Base-by-base conservation (phyloP, 1,284 basidiomycete genomes). In the Trichosporon faecale region DNA sequence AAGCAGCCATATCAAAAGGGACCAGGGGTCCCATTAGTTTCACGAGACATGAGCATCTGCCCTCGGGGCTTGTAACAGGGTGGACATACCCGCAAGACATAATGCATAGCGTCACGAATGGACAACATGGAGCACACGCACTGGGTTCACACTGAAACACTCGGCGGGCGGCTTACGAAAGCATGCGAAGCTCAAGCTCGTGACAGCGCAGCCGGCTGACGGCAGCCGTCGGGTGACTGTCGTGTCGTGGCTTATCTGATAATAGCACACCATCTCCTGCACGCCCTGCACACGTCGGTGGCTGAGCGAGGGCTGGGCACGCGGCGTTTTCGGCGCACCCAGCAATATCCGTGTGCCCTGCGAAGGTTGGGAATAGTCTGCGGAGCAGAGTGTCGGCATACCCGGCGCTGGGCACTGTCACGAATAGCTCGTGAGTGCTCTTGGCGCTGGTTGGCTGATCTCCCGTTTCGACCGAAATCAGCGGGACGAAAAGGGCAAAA, bases 181-280 rank as follows among this genome's bases (percentile, higher is more conserved):
- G 31, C 31, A 9, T 37, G 35, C 35, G 35, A 37, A 37, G 35
- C 35, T 37, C 35, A 37, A 37, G 35, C 35, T 37, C 35, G 11
- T 37, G 35, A 37, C 35, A 37, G 12, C 7, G 4, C 9, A 9
- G 4, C 4, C 31, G 31, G 31, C 31, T 33, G 31, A 33, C 35
- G 35, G 35, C 35, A 37, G 35, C 35, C 35, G 35, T 37, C 35
- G 7, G n/a, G n/a, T n/a, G n/a, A n/a, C n/a, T n/a, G n/a, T n/a
- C n/a, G n/a, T n/a, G n/a, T n/a, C n/a, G n/a, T n/a, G 57, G 57
- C 57, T 61, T 31, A 61, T 61, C 57, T 61, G 57, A 61, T 61
- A 61, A 61, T 61, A 61, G 57, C 31, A 60, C 25, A 12, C 3
- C 27, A n/a, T 18, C 35, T 37, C 44, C 35, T 37, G 35, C 23